phyloP scores from a whole-genome alignment of 1,284 basidiomycete species.

The Pyrrhoderma noxium region DNA sequence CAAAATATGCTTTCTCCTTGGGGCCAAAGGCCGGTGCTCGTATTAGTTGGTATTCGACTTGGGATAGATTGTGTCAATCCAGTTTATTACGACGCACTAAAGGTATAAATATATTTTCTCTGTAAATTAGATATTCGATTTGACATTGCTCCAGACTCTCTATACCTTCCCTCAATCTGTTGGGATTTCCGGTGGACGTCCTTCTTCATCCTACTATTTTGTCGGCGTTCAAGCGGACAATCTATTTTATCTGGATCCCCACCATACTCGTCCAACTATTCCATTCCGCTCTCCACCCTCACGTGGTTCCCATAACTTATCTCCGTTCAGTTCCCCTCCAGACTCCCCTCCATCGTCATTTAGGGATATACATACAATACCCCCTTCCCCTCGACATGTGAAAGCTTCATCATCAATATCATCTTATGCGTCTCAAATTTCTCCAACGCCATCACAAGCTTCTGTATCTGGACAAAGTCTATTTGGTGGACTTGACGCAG shows the following conservation, averaged over 20 bases:
- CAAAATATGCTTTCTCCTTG: slow-evolving; percentile 36
- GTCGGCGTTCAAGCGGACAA: slow-evolving; percentile 87
- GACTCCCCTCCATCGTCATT: slow-evolving; percentile 47
- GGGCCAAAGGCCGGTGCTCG: slow-evolving; percentile 81
- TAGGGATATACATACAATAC: slow-evolving; percentile 44
- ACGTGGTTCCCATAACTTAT: neutral
- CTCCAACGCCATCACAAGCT: slow-evolving; percentile 9
- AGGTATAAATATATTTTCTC: slow-evolving; percentile 43
- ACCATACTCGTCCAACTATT: slow-evolving; percentile 79
- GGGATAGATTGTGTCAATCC: slow-evolving; percentile 93
- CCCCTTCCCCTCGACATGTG: slow-evolving; percentile 50
- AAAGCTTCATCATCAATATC: slow-evolving; percentile 45
- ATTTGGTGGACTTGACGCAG: slow-evolving; percentile 29
- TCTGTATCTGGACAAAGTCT: slow-evolving; percentile 7
- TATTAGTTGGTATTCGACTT: slow-evolving; percentile 81
- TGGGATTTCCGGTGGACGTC: slow-evolving; percentile 92
- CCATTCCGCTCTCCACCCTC: slow-evolving; percentile 59
- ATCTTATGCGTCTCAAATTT: slow-evolving; percentile 19
- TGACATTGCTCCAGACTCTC: slow-evolving; percentile 46
- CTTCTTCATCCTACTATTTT: slow-evolving; percentile 96
- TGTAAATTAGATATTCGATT: neutral
- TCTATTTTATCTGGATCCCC: slow-evolving; percentile 95
- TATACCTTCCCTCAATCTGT: slow-evolving; percentile 94
- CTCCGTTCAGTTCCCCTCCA: slow-evolving; percentile 1
- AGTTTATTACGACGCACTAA: slow-evolving; percentile 90